Conservation (phyloP, 2,329 filamentous ascomycete genomes). For the Alternaria longipes region DNA sequence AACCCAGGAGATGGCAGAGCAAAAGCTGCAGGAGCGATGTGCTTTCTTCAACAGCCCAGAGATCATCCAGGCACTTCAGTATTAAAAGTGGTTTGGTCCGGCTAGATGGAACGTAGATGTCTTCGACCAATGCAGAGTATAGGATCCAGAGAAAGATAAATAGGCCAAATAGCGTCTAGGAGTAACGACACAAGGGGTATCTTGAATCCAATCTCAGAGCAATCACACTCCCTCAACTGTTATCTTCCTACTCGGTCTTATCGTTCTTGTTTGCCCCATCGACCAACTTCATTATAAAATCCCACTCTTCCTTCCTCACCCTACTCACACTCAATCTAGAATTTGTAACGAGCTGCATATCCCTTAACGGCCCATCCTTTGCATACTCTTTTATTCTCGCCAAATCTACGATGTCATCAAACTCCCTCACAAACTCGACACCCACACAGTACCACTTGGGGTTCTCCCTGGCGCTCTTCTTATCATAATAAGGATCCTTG, state of each 20-base stretch:
- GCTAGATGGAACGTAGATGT: not conserved
- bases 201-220: not conserved
- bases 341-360: slow-evolving; percentile 85
- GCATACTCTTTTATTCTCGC: slow-evolving; percentile 74
- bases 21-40: slow-evolving; percentile 60
- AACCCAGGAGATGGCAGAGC: slow-evolving; percentile 36
- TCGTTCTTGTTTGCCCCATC: slow-evolving; percentile 17
- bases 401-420: slow-evolving; percentile 74
- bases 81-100: slow-evolving; percentile 18
- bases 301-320: slow-evolving; percentile 72
- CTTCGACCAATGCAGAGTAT: not conserved
- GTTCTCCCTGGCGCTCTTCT: slow-evolving; percentile 72
- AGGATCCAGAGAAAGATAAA: not conserved
- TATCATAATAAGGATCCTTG: slow-evolving; percentile 82
- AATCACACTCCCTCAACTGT: not conserved
- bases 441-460: slow-evolving; percentile 91
- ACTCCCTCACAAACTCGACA: slow-evolving; percentile 86
- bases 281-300: slow-evolving; percentile 66
- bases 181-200: not conserved
- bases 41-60: slow-evolving; percentile 57
- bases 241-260: slow-evolving; percentile 3
- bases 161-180: not conserved
- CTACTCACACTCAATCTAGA: slow-evolving; percentile 82
- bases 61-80: slow-evolving; percentile 54
- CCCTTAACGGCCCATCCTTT: slow-evolving; percentile 65